Percentiles rank a stretch among this genome's conserved stretches.
Conservation (phyloP, 352 stramenopile species). For the Phytopythium sindhum region DNA sequence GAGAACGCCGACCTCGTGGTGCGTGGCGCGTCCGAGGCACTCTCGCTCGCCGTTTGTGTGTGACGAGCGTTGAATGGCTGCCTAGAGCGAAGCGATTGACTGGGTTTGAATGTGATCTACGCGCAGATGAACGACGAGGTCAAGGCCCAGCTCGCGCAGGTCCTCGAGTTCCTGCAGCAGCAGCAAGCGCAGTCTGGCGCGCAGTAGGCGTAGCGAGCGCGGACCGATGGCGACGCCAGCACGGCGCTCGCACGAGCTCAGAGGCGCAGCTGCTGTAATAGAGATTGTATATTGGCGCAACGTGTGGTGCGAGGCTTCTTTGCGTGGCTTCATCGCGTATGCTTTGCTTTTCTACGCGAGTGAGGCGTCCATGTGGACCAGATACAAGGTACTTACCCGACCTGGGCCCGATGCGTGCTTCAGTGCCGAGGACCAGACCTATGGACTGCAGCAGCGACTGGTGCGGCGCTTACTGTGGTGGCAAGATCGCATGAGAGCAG, state of each 20-base stretch:
- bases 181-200: slow-evolving; percentile 15
- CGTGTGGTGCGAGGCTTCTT: background rate
- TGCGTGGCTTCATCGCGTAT: background rate
- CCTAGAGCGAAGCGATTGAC: background rate
- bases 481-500: background rate
- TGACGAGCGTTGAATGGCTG: background rate
- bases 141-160: slow-evolving; percentile 69
- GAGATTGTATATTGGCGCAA: background rate
- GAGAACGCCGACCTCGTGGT: slow-evolving; percentile 72
- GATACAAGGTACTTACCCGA: no score
- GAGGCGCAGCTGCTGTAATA: background rate
- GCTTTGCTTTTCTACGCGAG: background rate
- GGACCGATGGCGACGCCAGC: background rate
- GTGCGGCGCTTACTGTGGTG: background rate
- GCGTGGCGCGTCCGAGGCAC: slow-evolving; percentile 6
- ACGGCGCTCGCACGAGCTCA: background rate
- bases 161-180: slow-evolving; percentile 65
- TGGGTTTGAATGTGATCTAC: background rate
- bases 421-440: background rate
- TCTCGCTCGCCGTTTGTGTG: background rate
- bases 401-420: background rate
- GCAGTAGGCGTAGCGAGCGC: background rate
- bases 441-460: background rate
- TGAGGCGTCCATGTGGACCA: no score
- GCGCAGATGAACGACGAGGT: slow-evolving; percentile 73